Conservation (phyloP, 805 yeast genomes). For the Candida xiaguanensis region DNA sequence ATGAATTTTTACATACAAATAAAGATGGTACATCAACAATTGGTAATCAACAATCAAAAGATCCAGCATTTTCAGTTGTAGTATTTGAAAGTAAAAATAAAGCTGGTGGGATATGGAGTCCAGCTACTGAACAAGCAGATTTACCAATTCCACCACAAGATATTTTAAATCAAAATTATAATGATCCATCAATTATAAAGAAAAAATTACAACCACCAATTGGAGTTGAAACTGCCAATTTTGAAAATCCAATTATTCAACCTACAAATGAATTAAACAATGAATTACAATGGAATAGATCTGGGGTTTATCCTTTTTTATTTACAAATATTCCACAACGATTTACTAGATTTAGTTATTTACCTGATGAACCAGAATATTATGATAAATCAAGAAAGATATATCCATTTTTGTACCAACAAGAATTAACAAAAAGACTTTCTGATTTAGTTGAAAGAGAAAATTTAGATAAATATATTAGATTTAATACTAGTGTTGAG, state of each 20-base stretch:
- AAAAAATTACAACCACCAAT: constrained; percentile 14
- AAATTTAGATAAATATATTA: constrained; percentile 25
- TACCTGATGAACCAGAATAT: constrained; percentile 20
- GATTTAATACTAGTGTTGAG: constrained; percentile 40
- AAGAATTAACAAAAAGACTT: constrained; percentile 28
- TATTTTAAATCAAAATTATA: constrained; percentile 23
- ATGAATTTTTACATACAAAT: constrained; percentile 27
- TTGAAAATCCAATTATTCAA: constrained; percentile 14
- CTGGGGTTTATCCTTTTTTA: constrained; percentile 35
- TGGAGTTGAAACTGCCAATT: constrained; percentile 17
- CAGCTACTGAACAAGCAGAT: constrained; percentile 18
- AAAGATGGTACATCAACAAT: constrained; percentile 24
- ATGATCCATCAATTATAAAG: constrained; percentile 30
- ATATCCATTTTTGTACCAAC: constrained; percentile 36
- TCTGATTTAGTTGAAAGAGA: constrained; percentile 23
- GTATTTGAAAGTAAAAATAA: constrained; percentile 42
- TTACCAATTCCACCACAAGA: constrained; percentile 27
- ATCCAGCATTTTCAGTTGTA: constrained; percentile 29
- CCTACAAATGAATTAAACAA: constrained; percentile 9
- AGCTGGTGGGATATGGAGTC: constrained; percentile 48
- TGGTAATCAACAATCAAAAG: constrained; percentile 13
- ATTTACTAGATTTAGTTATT: constrained; percentile 36
- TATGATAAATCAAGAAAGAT: constrained; percentile 20
- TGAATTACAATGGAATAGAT: constrained; percentile 34
- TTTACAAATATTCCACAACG: constrained; percentile 41